Evolutionary conservation across 495 filamentous ascomycete species (phyloP).

Genomic region (Cercophora sp.): DNA sequence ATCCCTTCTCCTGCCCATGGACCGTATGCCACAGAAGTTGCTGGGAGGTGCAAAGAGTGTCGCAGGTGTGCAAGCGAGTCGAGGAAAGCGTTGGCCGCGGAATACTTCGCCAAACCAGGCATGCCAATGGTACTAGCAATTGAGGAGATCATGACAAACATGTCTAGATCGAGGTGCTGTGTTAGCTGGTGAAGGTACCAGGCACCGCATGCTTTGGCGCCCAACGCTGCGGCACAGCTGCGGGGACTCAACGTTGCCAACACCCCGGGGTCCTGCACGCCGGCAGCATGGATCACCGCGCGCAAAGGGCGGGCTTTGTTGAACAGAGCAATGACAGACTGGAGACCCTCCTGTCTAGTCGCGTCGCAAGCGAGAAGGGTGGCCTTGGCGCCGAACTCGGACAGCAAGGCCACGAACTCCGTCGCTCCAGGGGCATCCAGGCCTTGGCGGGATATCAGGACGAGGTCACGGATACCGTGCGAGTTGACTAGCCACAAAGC

Average conservation of each 20-base stretch:
- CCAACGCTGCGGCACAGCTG: slow-evolving; percentile 29
- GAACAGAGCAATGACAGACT: slow-evolving; percentile 16
- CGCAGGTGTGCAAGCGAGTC: slow-evolving; percentile 38
- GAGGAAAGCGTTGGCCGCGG: slow-evolving; percentile 55
- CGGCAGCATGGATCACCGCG: slow-evolving; percentile 40
- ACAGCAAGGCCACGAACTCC: slow-evolving; percentile 16
- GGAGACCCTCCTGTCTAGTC: slow-evolving; percentile 16
- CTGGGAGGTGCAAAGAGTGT: slow-evolving; percentile 17
- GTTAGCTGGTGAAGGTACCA: slow-evolving; percentile 30
- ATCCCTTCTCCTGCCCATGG: slow-evolving; percentile 28
- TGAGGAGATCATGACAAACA: slow-evolving; percentile 49
- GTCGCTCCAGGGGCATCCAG: slow-evolving; percentile 12
- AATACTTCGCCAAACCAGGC: slow-evolving; percentile 52
- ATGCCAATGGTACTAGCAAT: slow-evolving; percentile 47
- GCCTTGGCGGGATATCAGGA: slow-evolving; percentile 48
- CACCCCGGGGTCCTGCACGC: slow-evolving; percentile 39
- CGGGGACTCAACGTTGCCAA: slow-evolving; percentile 39
- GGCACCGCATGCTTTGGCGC: slow-evolving; percentile 41
- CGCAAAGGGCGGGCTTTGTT: slow-evolving; percentile 36
- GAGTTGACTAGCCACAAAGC: slow-evolving; percentile 41
- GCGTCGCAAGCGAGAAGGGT: slow-evolving; percentile 31
- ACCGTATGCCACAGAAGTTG: slow-evolving; percentile 25
- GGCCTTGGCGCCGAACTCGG: slow-evolving; percentile 11
- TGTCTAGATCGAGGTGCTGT: slow-evolving; percentile 40
- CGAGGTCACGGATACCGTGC: slow-evolving; percentile 44